Evolutionary conservation across 495 filamentous ascomycete species (phyloP), one percentile per base, ranked within the genome.

Genomic region (Geoglossum glabrum): DNA sequence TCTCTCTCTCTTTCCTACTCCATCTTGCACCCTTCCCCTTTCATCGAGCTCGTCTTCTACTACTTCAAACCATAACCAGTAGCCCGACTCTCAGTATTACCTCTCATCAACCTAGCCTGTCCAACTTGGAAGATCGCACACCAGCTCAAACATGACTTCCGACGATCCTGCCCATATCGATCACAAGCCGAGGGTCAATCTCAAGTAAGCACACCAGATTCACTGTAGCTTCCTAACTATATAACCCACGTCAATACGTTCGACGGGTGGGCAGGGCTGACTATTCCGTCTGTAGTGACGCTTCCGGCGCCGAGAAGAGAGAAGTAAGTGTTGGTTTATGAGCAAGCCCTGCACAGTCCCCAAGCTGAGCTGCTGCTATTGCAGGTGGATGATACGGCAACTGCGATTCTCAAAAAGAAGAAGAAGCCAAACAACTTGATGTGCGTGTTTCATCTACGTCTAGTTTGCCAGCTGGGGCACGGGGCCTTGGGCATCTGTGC

Each of bases 351-450:
- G 59, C 59, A 63, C 68, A 74, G 61, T 72, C 63, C 36, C 21
- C 58, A 60, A 52, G 62, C 62, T 64, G 47, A 66, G 19, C 1
- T 33, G 3, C 34, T 21, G 55, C 36, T 55, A 5, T 34, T 62
- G 40, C 67, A 93, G 87, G 82, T 83, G 61, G 84, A 95, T 65
- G 90, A 95, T 64, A 90, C 85, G 47, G 79, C 92, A n/a, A 97
- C 93, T 19, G 92, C 92, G 63, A 98, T 98, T 61, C 80, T 98
- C 63, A 96, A 95, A 76, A 96, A 95, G 79, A 98, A 98, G 82
- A 98, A 98, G 89, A 98, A 98, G 89, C 89, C 89, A 60, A 98
- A 98, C 74, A 89, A 86, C 60, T 72, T 98, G 71, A 94, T 97
- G 87, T 90, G 77, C 65, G 85, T 71, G 58, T 52, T 21, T 58